Conservation (phyloP, 2,329 filamentous ascomycete genomes). For the Aspergillus sp. region DNA sequence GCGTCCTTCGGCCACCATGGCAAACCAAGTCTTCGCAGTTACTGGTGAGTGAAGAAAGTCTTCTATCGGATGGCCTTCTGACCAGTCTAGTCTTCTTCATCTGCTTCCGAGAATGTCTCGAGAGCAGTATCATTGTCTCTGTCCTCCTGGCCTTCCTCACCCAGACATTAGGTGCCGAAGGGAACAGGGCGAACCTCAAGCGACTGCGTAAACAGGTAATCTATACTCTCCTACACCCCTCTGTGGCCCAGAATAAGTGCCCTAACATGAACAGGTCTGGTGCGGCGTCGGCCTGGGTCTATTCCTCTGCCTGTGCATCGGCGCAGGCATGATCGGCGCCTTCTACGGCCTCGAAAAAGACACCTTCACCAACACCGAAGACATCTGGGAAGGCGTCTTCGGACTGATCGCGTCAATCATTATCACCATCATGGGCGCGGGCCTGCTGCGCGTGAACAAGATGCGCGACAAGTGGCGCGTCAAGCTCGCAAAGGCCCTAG, state of each 20-base stretch:
- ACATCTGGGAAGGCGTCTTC: slow-evolving; percentile 82
- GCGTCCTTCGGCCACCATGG: too few relatives aligned
- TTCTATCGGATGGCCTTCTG: neutral
- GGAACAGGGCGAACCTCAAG: slow-evolving; percentile 68
- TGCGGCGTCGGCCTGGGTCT: slow-evolving; percentile 66
- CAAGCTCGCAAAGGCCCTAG: slow-evolving; percentile 74
- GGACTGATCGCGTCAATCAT: slow-evolving; percentile 75
- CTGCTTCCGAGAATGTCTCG: slow-evolving; percentile 82
- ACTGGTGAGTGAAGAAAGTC: slow-evolving; percentile 14
- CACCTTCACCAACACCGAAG: slow-evolving; percentile 69
- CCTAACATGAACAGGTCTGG: slow-evolving; percentile 57
- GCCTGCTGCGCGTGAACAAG: slow-evolving; percentile 79
- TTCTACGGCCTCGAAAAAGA: slow-evolving; percentile 73
- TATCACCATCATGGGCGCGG: slow-evolving; percentile 80
- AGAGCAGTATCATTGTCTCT: slow-evolving; percentile 83
- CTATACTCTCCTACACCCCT: too few relatives aligned
- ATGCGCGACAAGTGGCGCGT: slow-evolving; percentile 86
- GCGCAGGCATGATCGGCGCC: slow-evolving; percentile 70
- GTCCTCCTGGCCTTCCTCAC: slow-evolving; percentile 86
- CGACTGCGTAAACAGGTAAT: slow-evolving; percentile 66
- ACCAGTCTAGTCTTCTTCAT: slow-evolving; percentile 74
- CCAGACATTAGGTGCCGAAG: slow-evolving; percentile 70
- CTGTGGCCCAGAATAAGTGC: too few relatives aligned
- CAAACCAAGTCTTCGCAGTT: slow-evolving; percentile 20
- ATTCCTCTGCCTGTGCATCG: slow-evolving; percentile 67